These are phyloP conservation scores for Ilyonectria destructans DNA, from an alignment of 2,329 filamentous ascomycete genomes.

Conservation along the genomic window DNA sequence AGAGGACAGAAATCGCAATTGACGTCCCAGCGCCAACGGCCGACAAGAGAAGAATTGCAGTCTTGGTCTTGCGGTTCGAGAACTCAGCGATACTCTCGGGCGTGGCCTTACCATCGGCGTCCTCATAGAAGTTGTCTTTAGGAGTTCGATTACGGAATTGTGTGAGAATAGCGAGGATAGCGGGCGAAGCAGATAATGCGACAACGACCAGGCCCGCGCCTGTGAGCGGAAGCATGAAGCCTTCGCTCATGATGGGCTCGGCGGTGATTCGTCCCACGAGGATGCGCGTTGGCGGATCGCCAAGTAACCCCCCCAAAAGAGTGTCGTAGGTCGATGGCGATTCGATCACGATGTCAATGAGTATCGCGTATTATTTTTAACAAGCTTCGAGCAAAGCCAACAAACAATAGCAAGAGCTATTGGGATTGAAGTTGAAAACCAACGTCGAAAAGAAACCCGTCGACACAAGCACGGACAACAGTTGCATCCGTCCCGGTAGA, in stretches of 20 bases:
- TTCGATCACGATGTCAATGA: background rate
- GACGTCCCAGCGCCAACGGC: constrained; percentile 70
- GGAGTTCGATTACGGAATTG: constrained; percentile 56
- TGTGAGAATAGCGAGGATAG: constrained; percentile 52
- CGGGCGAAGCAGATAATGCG: constrained; percentile 57
- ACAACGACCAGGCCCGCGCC: constrained; percentile 55
- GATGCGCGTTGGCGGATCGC: background rate
- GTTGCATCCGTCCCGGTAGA: background rate
- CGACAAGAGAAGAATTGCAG: constrained; percentile 69
- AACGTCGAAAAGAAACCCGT: background rate
- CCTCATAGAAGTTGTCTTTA: constrained; percentile 72
- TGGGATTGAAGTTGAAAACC: background rate
- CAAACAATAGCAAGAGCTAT: background rate
- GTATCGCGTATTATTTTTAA: background rate
- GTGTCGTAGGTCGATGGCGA: background rate
- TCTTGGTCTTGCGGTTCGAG: constrained; percentile 73
- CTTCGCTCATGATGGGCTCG: constrained; percentile 37
- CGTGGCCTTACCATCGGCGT: constrained; percentile 79
- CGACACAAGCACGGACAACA: background rate
- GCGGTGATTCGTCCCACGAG: background rate
- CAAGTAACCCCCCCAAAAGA: background rate
- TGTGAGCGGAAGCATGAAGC: constrained; percentile 48
- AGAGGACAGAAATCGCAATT: constrained; percentile 70
- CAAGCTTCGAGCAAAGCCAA: background rate
- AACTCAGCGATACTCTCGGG: constrained; percentile 75